Evolutionary conservation across 306 rosid genomes (phyloP), one percentile per base, ranked within the genome.

Genomic region (Vigna hirtella): DNA sequence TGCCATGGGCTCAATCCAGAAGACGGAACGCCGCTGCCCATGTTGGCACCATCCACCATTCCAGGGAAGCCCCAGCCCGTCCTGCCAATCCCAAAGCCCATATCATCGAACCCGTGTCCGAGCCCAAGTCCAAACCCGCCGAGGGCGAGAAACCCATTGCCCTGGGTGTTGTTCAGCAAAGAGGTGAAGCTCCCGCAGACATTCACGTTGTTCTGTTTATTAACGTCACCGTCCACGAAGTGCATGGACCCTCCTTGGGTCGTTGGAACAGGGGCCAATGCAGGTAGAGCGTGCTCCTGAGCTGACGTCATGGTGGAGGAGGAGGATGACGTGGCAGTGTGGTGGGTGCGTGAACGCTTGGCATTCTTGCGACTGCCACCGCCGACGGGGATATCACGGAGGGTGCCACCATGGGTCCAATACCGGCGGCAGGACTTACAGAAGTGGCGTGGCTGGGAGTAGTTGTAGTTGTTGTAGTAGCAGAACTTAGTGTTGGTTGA

Each of bases 391-490:
- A 95, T 95, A 79, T 95, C 98, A 0, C 99, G 98, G 50, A 95
- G 99, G 2, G 99, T 93, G 7, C 99, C 99, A 0, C 99, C 99
- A 18, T 93, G 97, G 4, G 99, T 95, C 99, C 99, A 95, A 82
- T 95, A 95, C 24, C 99, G 97, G n/a, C 99, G 98, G 85, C 99
- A 95, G 53, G 94, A 73, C 81, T 95, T 95, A 88, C 99, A 95
- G 85, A 95, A 95, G 70, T 95, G 98, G 47, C 99, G 97, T 0
- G 99, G 99, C 88, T 95, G 99, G 10, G 99, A 95, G 93, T 86
- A 90, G 84, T 95, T 95, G 78, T 95, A 95, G 91, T 95, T 95
- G 85, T 95, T 95, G 77, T 95, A 93, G 89, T 95, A 95, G 52
- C 99, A 95, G 82, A 95, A 95, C 86, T 95, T 95, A 62, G 99